These are phyloP conservation scores for Aeminium ludgeri DNA, from an alignment of 495 filamentous ascomycete species.

Conservation along the genomic window DNA sequence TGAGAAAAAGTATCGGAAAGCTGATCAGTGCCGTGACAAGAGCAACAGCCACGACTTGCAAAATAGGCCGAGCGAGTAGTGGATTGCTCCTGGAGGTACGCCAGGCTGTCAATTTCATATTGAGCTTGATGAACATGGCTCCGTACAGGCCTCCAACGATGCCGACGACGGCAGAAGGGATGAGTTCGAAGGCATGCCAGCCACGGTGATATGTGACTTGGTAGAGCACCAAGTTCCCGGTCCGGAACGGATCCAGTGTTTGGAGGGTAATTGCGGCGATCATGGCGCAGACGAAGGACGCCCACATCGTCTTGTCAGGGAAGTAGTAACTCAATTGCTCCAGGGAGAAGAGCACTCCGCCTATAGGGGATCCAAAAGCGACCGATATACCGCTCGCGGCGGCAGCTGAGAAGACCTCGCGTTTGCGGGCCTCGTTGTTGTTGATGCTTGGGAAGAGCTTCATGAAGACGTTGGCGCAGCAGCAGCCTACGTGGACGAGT, in stretches of 20 bases:
- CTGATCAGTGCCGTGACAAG: slow-evolving; percentile 74
- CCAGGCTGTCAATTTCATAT: slow-evolving; percentile 76
- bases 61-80: slow-evolving; percentile 45
- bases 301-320: slow-evolving; percentile 99
- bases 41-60: slow-evolving; percentile 60
- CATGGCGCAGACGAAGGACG: slow-evolving; percentile 98
- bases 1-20: slow-evolving; percentile 88
- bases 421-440: slow-evolving; percentile 87
- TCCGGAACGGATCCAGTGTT: slow-evolving; percentile 84
- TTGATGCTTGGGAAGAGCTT: slow-evolving; percentile 71
- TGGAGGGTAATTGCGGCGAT: slow-evolving; percentile 86
- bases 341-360: slow-evolving; percentile 86
- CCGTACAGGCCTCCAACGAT: slow-evolving; percentile 86
- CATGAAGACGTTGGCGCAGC: slow-evolving; percentile 90
- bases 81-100: slow-evolving; percentile 35
- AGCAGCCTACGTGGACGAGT: slow-evolving; percentile 92
- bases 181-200: slow-evolving; percentile 90
- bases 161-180: slow-evolving; percentile 76
- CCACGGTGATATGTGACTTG: slow-evolving; percentile 84
- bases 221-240: slow-evolving; percentile 90
- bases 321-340: slow-evolving; percentile 98
- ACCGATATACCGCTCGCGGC: slow-evolving; percentile 92
- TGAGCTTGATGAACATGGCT: slow-evolving; percentile 83
- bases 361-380: slow-evolving; percentile 92
- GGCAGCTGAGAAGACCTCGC: slow-evolving; percentile 87